Base-by-base conservation (phyloP, 768 basidiomycete genomes). In the Suillus spraguei region DNA sequence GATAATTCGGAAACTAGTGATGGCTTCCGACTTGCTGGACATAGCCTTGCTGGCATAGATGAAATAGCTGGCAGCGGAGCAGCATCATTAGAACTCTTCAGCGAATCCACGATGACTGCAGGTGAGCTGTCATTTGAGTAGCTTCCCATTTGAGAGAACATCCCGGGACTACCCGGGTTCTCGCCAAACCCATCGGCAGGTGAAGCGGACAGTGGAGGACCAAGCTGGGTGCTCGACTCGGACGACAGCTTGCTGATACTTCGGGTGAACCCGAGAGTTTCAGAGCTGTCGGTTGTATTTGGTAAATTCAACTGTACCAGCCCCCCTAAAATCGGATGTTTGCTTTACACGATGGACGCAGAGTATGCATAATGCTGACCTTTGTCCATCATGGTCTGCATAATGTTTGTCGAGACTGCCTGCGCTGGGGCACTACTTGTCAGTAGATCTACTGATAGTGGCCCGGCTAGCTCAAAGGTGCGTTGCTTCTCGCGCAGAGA, bases 351-450 rank as follows among this genome's bases (percentile, higher is more conserved):
- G 20, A 46, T 24, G 41, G 32, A 64, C 52, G n/a, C 1, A 33
- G 49, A 28, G 4, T 5, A 36, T 39, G n/a, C 8, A 32, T 54
- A 6, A 60, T 70, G 28, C 56, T 58, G 65, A 82, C 83, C 85
- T 69, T 87, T 82, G 63, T 91, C 87, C 88, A 90, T 89, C 13
- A 89, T 79, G 58, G 83, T 82, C 61, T 88, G 85, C 77, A 90
- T 78, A 0, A 83, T 87, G 53, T 85, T 79, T 11, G 65, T 63
- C 28, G 35, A 50, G 5, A 65, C 62, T 14, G 62, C 5, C 33
- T 55, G 33, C 58, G 60, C 65, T 22, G 59, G 39, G 50, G 69
- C 46, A 38, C 55, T 67, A 55, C 35, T 67, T 46, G 66, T 69
- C 38, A 67, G 65, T 24, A 74, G 56, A 42, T 74, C 63, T 7